Evolutionary conservation across 345 rosid species (phyloP).

Genomic region (Lepidium sativum): DNA sequence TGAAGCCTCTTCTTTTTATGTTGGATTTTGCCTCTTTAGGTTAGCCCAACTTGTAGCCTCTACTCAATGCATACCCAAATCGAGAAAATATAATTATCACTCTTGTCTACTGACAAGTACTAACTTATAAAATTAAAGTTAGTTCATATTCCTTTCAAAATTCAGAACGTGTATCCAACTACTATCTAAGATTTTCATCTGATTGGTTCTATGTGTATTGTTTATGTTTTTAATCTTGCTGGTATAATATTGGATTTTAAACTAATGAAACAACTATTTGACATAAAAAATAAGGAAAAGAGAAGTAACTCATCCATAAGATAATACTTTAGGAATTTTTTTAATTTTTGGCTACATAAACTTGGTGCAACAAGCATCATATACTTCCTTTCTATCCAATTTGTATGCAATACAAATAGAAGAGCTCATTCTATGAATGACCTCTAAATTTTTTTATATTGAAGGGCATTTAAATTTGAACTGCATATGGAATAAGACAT

Average conservation of each 20-base stretch:
- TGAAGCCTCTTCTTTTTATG: slow-evolving; percentile 2
- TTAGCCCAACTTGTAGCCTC: slow-evolving; percentile 4
- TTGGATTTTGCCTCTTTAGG: slow-evolving; percentile 1
- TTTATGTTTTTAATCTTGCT: too few relatives aligned
- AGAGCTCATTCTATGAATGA: not conserved
- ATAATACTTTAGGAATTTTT: not conserved
- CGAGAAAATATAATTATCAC: not conserved
- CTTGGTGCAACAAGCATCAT: not conserved
- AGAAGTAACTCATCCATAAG: not conserved
- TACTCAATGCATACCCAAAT: not conserved
- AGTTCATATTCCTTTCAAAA: too few relatives aligned
- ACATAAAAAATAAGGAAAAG: too few relatives aligned
- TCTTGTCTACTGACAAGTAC: not conserved
- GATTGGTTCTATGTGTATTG: too few relatives aligned
- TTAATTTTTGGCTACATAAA: not conserved
- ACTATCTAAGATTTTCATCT: too few relatives aligned
- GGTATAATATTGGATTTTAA: too few relatives aligned
- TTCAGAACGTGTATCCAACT: too few relatives aligned
- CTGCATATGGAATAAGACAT: slow-evolving; percentile 13
- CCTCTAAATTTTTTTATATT: not conserved
- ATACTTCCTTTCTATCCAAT: not conserved
- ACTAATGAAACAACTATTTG: too few relatives aligned
- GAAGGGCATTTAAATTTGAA: not conserved
- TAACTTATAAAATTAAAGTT: not conserved
- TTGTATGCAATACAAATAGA: not conserved